A percentile compares a stretch with the other conserved stretches of the same genome.
These are phyloP conservation scores for Zizania palustris DNA, from an alignment of 202 grass and related monocot species.

Conservation along the genomic window DNA sequence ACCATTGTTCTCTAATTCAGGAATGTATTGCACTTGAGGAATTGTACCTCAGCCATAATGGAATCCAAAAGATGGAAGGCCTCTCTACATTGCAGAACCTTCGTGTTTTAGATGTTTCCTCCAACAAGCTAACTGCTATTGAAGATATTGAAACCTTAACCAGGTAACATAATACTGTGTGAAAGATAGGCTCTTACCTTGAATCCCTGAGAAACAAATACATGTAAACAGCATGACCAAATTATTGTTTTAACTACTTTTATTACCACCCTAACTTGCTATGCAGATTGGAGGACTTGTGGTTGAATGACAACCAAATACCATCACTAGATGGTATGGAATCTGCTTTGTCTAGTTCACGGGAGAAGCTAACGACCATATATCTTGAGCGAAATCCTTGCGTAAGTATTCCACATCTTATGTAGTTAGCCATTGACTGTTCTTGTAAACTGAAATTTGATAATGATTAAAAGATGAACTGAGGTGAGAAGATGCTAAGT, in stretches of 20 bases:
- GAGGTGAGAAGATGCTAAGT: neutral
- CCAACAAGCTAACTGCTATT: constrained; percentile 78
- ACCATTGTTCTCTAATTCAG: constrained; percentile 49
- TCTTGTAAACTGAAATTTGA: neutral
- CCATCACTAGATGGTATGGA: constrained; percentile 74
- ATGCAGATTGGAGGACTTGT: constrained; percentile 89
- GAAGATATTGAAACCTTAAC: constrained; percentile 73
- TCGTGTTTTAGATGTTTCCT: constrained; percentile 85
- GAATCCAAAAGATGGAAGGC: constrained; percentile 95
- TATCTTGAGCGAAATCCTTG: constrained; percentile 97
- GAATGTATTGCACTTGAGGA: constrained; percentile 82
- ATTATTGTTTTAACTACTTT: constrained; percentile 10
- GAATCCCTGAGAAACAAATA: neutral
- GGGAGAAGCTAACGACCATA: constrained; percentile 75
- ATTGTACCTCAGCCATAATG: constrained; percentile 93
- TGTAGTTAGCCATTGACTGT: neutral
- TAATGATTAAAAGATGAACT: neutral
- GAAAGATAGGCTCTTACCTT: constrained; percentile 3
- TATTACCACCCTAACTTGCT: constrained; percentile 16
- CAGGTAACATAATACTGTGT: constrained; percentile 52
- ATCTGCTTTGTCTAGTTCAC: constrained; percentile 63
- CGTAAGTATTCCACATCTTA: constrained; percentile 56
- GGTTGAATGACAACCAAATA: constrained; percentile 99
- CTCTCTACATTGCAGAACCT: constrained; percentile 85
- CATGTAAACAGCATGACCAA: constrained; percentile 7